These are phyloP conservation scores for Colletotrichum sp. DNA, from an alignment of 2,329 filamentous ascomycete species.

Conservation along the genomic window DNA sequence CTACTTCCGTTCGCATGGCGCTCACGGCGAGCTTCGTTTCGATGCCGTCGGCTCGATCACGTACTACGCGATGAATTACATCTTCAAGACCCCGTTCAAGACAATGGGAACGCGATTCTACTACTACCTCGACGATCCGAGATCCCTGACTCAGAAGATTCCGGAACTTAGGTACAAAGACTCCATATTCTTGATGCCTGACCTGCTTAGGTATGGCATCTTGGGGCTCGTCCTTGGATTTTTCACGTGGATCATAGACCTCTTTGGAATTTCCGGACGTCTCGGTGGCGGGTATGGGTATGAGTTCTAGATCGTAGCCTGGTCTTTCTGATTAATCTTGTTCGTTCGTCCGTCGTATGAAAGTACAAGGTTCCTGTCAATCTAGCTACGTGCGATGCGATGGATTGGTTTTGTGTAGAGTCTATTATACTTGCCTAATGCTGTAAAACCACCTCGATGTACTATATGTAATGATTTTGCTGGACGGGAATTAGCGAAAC, in stretches of 20 bases:
- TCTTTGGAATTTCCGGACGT: background rate
- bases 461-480: accelerated
- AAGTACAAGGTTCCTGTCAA: accelerated
- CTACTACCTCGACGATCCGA: conserved; percentile 3
- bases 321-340: accelerated
- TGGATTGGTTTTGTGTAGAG: accelerated
- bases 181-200: background rate
- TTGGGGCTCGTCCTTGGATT: background rate
- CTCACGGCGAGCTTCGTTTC: conserved; percentile 18
- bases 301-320: background rate
- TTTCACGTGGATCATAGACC: background rate
- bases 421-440: background rate
- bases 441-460: background rate
- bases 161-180: conserved; percentile 2
- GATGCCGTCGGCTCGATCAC: background rate
- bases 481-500: accelerated
- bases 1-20: conserved; percentile 28
- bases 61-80: background rate
- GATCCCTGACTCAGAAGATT: background rate
- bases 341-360: background rate
- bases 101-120: background rate
- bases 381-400: background rate
- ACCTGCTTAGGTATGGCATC: background rate
- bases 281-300: conserved; percentile 5
- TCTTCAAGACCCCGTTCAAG: background rate